Conservation (phyloP, 2,329 filamentous ascomycete species). For the Metarhizium album region DNA sequence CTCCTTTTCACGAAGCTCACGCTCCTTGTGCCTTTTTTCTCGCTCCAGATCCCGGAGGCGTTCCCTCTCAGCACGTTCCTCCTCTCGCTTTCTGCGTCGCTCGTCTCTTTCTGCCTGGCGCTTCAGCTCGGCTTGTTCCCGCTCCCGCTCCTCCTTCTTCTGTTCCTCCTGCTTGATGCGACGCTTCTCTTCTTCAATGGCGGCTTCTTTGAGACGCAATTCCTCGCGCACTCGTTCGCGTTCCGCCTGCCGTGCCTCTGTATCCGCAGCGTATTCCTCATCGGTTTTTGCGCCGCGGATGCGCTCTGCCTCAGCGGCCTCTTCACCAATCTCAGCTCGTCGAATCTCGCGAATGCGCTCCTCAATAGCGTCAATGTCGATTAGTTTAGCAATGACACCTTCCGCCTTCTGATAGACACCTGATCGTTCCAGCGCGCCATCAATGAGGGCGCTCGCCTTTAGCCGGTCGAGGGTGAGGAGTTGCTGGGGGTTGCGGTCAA, state of each 20-base stretch:
- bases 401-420: constrained; percentile 66
- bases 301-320: constrained; percentile 55
- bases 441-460: constrained; percentile 65
- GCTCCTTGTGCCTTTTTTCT: constrained; percentile 29
- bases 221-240: constrained; percentile 53
- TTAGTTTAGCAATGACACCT: constrained; percentile 53
- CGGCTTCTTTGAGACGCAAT: constrained; percentile 45
- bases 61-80: constrained; percentile 46
- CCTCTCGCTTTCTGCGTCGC: constrained; percentile 37
- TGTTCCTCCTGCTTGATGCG: constrained; percentile 47
- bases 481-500: constrained; percentile 61
- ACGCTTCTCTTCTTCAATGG: constrained; percentile 51
- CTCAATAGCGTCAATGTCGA: constrained; percentile 59
- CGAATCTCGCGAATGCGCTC: constrained; percentile 58
- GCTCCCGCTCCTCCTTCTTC: constrained; percentile 36
- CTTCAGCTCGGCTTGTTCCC: constrained; percentile 38
- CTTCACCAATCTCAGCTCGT: constrained; percentile 56
- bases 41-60: constrained; percentile 29
- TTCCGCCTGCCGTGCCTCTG: constrained; percentile 46
- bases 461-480: constrained; percentile 63
- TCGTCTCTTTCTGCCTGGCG: constrained; percentile 41
- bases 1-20: constrained; percentile 27
- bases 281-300: constrained; percentile 60
- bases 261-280: constrained; percentile 60
- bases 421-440: constrained; percentile 66